These are phyloP conservation scores for Hygrophila difformis DNA, from an alignment of 257 asterid genomes.

Conservation along the genomic window DNA sequence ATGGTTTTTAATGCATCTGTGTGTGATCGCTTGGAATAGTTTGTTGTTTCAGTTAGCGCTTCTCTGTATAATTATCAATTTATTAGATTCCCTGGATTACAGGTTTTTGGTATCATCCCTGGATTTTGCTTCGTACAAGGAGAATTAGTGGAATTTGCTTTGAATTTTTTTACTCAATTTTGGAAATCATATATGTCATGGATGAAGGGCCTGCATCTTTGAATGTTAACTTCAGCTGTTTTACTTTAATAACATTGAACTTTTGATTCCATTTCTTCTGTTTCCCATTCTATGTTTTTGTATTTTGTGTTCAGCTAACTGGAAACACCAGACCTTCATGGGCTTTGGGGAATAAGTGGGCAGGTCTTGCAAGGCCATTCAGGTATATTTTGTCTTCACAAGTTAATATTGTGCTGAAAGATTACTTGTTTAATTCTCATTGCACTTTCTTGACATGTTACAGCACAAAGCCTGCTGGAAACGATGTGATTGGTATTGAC, in stretches of 20 bases:
- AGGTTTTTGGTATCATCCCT: no score
- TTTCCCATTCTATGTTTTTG: background rate
- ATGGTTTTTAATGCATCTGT: background rate
- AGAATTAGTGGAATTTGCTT: no score
- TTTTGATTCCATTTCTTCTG: background rate
- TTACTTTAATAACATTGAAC: background rate
- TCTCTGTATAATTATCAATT: no score
- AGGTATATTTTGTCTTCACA: slow-evolving; percentile 25
- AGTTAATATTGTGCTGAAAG: background rate
- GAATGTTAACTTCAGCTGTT: background rate
- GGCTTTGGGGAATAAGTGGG: slow-evolving; percentile 42
- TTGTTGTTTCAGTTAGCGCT: background rate
- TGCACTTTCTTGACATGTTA: slow-evolving; percentile 5
- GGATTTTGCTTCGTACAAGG: no score
- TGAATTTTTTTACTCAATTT: no score
- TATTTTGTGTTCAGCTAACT: slow-evolving; percentile 28
- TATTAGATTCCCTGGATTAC: no score
- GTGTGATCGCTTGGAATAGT: background rate
- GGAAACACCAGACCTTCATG: slow-evolving; percentile 47
- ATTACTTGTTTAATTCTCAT: background rate
- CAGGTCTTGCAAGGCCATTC: slow-evolving; percentile 45
- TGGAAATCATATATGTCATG: no score
- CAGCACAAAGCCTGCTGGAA: slow-evolving; percentile 67
- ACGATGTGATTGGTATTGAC: slow-evolving; percentile 70
- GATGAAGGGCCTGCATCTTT: no score